Evolutionary conservation across 768 basidiomycete species (phyloP), one percentile per base, ranked within the genome.

Genomic region (Coprinopsis strossmayeri): DNA sequence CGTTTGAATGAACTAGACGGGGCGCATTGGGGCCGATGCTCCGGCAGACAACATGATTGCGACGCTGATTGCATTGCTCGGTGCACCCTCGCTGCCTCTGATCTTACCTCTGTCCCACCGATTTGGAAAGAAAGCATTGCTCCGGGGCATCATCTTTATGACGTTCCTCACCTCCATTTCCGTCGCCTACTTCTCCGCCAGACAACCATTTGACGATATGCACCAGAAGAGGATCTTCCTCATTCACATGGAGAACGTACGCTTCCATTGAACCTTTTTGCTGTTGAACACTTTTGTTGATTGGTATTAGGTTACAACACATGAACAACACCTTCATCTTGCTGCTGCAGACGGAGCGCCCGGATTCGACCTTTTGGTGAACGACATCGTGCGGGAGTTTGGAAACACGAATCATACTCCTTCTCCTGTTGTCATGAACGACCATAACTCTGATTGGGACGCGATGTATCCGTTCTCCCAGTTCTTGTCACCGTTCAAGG

Each of bases 41-140:
- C 94, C 95, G 0, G 82, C 84, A 1, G 95, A 98, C 53, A 79
- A 87, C 59, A 84, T 97, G 58, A 86, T 97, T 30, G 93, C 90
- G 0, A 79, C 82, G 2, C 78, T 94, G 26, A 77, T 89, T 3
- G 67, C 84, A 0, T 58, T 76, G 25, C 61, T 84, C 2, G 75
- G 77, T 3, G 70, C 79, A 27, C 73, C 84, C 27, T 66, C 73
- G 3, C 55, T 84, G 10, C 86, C 90, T 1, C 72, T 85, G 12
- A 57, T 69, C 1, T 50, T 85, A 2, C 84, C 94, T 0, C 84
- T 97, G 57, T 72, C 78, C 3, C 88, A 91, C 53, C 79, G 90
- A 13, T 86, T 86, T 60, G 75, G 79, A 2, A 67, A 53, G 3
- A 55, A 57, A 15, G 55, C 63, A 12, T 59, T 76, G 7, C 48